Evolutionary conservation across 2,329 filamentous ascomycete genomes (phyloP), one percentile per base, ranked within the genome.

Genomic region (Elsinoe arachidis): DNA sequence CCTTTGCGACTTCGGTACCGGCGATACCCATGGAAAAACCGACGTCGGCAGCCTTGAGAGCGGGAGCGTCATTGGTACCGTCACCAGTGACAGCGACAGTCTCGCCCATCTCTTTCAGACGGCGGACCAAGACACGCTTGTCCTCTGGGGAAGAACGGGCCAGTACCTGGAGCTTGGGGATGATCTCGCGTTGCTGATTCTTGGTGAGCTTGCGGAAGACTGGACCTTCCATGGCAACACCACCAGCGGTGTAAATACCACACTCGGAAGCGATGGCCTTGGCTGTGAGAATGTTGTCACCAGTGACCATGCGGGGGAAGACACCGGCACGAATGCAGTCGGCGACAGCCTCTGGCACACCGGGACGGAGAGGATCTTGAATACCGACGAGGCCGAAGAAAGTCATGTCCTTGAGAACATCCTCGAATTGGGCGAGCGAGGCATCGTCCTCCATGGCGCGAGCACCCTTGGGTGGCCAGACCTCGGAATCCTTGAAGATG

Each of bases 331-430:
- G 77, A 62, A 84, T 80, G 61, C 85, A 88, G 65, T 81, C 81
- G 59, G 76, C 74, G 56, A 90, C 86, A 44, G 86, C 86, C 49
- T 82, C 78, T 12, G 81, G 77, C 19, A 89, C 86, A 62, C 85
- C 84, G 5, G 80, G 77, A 57, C 86, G 77, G 15, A 89, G 80
- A 34, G 86, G 86, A 68, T 90, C 86, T 67, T 88, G 85, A 65
- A 90, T 89, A 63, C 86, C 86, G 51, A 87, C 84, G 39, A 88
- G 75, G 15, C 83, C 83, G 62, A 90, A 73, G 73, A 90, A 87
- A 3, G 80, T 83, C 81, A 92, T 88, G 56, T 87, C 78, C 54
- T 79, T 78, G 69, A 89, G 87, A 2, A 91, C 69, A 59, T 83
- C 80, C 14, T 84, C 80, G 59, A 91, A 87, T 3, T 83, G 75